These are phyloP conservation scores for Sugiyamaella castrensis DNA, from an alignment of 1,139 yeast species.

Conservation along the genomic window DNA sequence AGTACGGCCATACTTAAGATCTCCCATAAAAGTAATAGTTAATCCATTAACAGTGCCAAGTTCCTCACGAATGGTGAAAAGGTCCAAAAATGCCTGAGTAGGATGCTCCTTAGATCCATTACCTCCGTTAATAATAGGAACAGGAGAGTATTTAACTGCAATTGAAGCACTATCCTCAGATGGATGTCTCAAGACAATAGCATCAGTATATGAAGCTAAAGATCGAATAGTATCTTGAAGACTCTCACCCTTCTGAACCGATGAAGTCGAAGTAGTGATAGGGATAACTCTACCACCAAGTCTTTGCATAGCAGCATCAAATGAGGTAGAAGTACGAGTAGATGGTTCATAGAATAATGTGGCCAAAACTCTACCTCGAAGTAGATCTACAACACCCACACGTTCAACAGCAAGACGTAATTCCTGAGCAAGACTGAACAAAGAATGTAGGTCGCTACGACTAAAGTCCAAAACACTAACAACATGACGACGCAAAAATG, in stretches of 20 bases:
- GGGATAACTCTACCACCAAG: conserved; percentile 96
- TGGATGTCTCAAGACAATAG: conserved; percentile 96
- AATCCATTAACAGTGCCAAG: conserved; percentile 97
- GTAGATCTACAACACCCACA: conserved; percentile 86
- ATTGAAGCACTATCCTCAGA: conserved; percentile 85
- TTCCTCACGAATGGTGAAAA: conserved; percentile 98
- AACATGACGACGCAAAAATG: conserved; percentile 84
- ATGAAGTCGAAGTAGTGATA: conserved; percentile 77
- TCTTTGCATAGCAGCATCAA: conserved; percentile 99
- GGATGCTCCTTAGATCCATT: conserved; percentile 98
- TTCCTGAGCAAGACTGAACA: conserved; percentile 97
- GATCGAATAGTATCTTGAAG: conserved; percentile 95
- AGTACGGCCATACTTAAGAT: conserved; percentile 95
- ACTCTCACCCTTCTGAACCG: conserved; percentile 97
- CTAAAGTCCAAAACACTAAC: conserved; percentile 83
- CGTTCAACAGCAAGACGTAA: conserved; percentile 97
- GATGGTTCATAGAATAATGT: conserved; percentile 98
- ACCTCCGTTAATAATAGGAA: conserved; percentile 97
- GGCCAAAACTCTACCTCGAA: conserved; percentile 86
- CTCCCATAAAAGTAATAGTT: conserved; percentile 98
- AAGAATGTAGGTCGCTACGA: conserved; percentile 83
- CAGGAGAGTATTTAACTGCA: conserved; percentile 95
- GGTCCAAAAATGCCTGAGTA: conserved; percentile 94
- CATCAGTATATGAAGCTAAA: conserved; percentile 93
- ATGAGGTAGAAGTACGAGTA: conserved; percentile 92